A percentile compares a stretch with the other conserved stretches of the same genome.
These are phyloP conservation scores for Phytophthora pistaciae DNA, from an alignment of 352 stramenopile genomes.

Conservation along the genomic window DNA sequence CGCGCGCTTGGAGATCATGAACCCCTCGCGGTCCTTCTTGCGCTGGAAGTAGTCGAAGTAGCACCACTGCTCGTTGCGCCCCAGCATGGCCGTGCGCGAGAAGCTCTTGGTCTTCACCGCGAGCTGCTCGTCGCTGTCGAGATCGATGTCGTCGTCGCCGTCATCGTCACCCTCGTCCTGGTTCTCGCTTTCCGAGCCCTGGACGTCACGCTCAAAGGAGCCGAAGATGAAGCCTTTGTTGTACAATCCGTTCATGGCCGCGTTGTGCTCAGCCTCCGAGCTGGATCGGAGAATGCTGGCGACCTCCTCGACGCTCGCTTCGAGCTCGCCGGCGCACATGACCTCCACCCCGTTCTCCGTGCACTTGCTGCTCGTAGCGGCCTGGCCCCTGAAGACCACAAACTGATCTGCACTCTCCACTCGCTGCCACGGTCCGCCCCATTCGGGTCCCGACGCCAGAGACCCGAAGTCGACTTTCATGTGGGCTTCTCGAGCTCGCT, in stretches of 20 bases:
- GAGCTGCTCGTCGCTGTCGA: constrained; percentile 20
- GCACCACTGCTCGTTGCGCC: constrained; percentile 31
- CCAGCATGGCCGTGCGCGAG: constrained; percentile 10
- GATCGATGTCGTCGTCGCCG: background rate
- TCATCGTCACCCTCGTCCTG: background rate
- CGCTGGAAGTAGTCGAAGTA: constrained; percentile 32
- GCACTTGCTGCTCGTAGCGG: background rate
- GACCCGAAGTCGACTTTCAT: constrained; percentile 29
- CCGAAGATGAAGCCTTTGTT: constrained; percentile 38
- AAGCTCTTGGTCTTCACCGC: constrained; percentile 40
- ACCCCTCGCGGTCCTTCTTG: constrained; percentile 20
- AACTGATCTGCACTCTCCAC: constrained; percentile 32
- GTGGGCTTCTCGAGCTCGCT: constrained; percentile 34
- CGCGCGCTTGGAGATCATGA: constrained; percentile 31
- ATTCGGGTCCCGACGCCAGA: constrained; percentile 27
- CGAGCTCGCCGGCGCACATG: constrained; percentile 25
- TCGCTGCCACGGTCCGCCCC: constrained; percentile 28
- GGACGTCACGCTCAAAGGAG: constrained; percentile 24
- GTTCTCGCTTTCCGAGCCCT: background rate
- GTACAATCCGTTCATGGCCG: constrained; percentile 37
- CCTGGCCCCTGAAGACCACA: constrained; percentile 23
- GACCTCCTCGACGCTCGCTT: constrained; percentile 35
- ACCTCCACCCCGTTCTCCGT: constrained; percentile 14
- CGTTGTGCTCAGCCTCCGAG: constrained; percentile 28
- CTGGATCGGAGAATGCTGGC: constrained; percentile 20